phyloP scores from a whole-genome alignment of 2,329 filamentous ascomycete species.

The Colletotrichum shisoi region DNA sequence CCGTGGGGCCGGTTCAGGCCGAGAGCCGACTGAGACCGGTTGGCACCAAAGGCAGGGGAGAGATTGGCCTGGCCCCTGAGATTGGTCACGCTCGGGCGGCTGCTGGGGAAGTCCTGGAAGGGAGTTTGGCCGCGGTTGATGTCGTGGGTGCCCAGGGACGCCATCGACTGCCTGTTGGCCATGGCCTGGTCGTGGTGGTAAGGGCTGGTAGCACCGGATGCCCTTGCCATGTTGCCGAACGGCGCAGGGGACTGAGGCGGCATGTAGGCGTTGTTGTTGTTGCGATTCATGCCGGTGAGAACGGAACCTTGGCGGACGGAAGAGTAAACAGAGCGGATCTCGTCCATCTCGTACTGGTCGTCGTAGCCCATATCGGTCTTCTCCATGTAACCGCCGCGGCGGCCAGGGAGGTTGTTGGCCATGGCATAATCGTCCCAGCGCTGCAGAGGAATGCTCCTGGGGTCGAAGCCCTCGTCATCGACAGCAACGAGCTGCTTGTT shows the following conservation, averaged over 20 bases:
- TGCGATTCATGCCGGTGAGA: conserved; percentile 78
- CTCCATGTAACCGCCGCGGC: conserved; percentile 75
- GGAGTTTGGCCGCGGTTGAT: conserved; percentile 62
- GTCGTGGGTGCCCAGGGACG: conserved; percentile 67
- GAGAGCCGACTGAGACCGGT: conserved; percentile 56
- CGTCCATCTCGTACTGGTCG: conserved; percentile 93
- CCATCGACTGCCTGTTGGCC: conserved; percentile 73
- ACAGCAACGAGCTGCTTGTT: conserved; percentile 88
- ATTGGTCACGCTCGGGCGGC: conserved; percentile 70
- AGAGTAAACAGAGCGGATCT: conserved; percentile 96
- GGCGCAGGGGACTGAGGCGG: conserved; percentile 82
- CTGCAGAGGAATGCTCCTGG: conserved; percentile 89
- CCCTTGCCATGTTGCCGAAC: conserved; percentile 59
- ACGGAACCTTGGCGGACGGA: conserved; percentile 89
- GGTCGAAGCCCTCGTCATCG: conserved; percentile 86
- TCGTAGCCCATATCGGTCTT: conserved; percentile 72
- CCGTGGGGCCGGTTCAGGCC: conserved; percentile 58
- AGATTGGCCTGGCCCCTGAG: conserved; percentile 58
- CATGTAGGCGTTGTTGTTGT: conserved; percentile 72
- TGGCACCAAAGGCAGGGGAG: conserved; percentile 55
- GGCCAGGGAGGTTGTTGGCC: conserved; percentile 86
- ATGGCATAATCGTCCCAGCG: conserved; percentile 96
- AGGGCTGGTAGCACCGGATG: conserved; percentile 53
- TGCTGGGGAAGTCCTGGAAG: conserved; percentile 63
- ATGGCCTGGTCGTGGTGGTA: conserved; percentile 59